Evolutionary conservation across 768 basidiomycete species (phyloP), one percentile per base, ranked within the genome.

Genomic region (Tulasnella sp.): DNA sequence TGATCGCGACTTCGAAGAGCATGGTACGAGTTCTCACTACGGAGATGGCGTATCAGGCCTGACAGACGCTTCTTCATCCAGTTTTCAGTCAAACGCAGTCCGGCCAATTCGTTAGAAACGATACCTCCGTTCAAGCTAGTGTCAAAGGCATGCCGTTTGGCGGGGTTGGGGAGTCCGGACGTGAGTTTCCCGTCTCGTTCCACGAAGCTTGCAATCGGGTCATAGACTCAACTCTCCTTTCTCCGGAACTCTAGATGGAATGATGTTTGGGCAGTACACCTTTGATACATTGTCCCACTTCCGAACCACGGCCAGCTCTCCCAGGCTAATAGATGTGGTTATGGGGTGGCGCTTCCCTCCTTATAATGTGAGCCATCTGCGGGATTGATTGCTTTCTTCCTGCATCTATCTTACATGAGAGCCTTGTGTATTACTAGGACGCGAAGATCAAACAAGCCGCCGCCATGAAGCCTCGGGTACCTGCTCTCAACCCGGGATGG

Each of bases 211-310:
- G 75, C 50, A 34, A 42, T 12, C 12, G 44, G n/a, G 34, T 40
- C 3, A 64, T 41, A 31, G 4, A 78, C 48, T 48, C 75, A 75
- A 73, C 75, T 1, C 60, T 60, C 22, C 46, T 28, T 41, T 31
- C n/a, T 12, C 9, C 24, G 11, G 3, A 46, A 22, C 54, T n/a
- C 14, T 40, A 46, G 28, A 88, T 80, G 92, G 95, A 16, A 87
- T 89, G 80, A 90, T 93, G 83, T 91, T 91, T 3, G 93, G 94
- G 44, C 94, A 94, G 84, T 93, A 87, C 83, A 86, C 88, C 8
- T 96, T 96, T 82, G 93, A 94, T 81, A 87, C 89, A 83, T 96
- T 96, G 86, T 94, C 94, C 0, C 94, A 96, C 84, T 82, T 90
- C 41, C 89, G 95, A 77, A 84, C 91, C 6, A 90, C 92, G 0